Evolutionary conservation across 2,329 filamentous ascomycete species (phyloP), one percentile per base, ranked within the genome.

Genomic region (Alternaria sp.): DNA sequence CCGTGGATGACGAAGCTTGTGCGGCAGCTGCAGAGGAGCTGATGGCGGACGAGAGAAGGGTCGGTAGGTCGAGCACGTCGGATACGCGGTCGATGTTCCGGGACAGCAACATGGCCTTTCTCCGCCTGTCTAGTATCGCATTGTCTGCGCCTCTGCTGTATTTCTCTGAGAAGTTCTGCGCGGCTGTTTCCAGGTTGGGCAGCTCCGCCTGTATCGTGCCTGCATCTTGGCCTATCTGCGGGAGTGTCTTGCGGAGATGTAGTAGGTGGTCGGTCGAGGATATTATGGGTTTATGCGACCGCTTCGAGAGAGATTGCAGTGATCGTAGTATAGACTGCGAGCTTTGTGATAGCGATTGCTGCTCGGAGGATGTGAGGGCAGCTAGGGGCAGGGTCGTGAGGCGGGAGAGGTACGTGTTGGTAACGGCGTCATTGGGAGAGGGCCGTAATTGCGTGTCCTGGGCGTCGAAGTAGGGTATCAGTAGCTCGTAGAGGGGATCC

Each of bases 21-120:
- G 81, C 77, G n/a, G 81, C 81, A n/a, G 85, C 81, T 25, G 85
- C 85, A 0, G 81, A 84, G 5, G 83, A 83, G 8, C 87, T 87
- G 60, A 94, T 90, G 49, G 94, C 90, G 2, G 94, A 93, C 12
- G 92, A 91, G 13, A 99, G 87, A 32, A 98, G 83, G 0, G 91
- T 89, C 0, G 96, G 96, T 28, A 99, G 86, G 73, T 98, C 95
- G 62, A 99, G 88, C 30, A 98, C 90, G 77, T 97, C 94, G 28
- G 93, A 91, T 4, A 98, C 85, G 59, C 95, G 89, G 78, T 97
- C 95, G 26, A 95, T 90, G 77, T 97, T 98, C 51, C 92, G 88
- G 17, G 93, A 88, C 15, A 98, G 85, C 21, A 97, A 85, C 74
- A 97, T 87, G 0, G 93, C 91, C 75, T 91, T 90, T 73, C 92